phyloP scores from a whole-genome alignment of 331 rosid species.

The Telfairia occidentalis region DNA sequence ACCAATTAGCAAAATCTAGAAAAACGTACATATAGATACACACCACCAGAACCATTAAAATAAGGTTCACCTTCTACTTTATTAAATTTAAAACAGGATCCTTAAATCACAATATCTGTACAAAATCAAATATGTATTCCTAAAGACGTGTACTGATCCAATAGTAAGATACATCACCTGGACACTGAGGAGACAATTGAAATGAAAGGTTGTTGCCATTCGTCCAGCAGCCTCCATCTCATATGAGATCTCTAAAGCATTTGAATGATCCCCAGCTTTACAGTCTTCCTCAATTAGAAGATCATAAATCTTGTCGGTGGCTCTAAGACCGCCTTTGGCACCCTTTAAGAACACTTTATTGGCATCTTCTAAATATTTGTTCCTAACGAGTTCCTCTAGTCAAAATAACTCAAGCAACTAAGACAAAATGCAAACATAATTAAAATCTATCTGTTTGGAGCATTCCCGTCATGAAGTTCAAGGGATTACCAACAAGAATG shows the following conservation, averaged over 20 bases:
- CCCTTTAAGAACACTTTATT: conserved; percentile 78
- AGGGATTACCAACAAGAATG: conserved; percentile 50
- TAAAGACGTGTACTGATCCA: not conserved
- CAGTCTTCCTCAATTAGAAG: conserved; percentile 74
- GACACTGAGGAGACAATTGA: conserved; percentile 86
- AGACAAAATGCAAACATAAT: conserved; percentile 2
- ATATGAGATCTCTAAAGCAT: conserved; percentile 78
- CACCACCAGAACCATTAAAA: not conserved
- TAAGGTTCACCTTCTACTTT: not conserved
- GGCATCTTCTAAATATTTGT: conserved; percentile 63
- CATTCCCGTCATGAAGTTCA: not conserved
- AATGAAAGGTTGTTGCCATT: conserved; percentile 94
- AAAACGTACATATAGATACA: not conserved
- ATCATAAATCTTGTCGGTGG: conserved; percentile 81
- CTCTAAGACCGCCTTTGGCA: conserved; percentile 75
- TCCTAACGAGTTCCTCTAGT: conserved; percentile 68
- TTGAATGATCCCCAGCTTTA: conserved; percentile 83
- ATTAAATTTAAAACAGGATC: not conserved
- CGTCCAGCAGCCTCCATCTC: conserved; percentile 98
- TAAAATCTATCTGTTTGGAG: not conserved
- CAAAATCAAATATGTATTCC: not conserved
- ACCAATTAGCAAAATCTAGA: not conserved
- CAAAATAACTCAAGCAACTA: conserved; percentile 12
- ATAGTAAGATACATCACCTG: conserved; percentile 45
- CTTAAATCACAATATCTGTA: not conserved